Conservation (phyloP, 2,329 filamentous ascomycete genomes). For the Penicillium vulpinum region DNA sequence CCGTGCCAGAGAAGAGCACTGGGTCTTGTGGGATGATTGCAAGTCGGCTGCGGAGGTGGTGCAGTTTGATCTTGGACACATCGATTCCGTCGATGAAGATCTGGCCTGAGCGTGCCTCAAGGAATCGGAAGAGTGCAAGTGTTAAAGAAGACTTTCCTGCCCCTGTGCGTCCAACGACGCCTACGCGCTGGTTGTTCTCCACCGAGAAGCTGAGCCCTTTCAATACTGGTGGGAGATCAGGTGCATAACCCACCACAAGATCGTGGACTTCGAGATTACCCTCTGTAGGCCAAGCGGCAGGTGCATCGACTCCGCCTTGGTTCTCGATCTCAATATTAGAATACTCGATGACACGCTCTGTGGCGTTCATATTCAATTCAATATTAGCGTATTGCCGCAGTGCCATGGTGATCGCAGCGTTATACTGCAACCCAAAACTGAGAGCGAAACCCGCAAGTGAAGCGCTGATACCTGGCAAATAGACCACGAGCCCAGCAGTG, state of each 20-base stretch:
- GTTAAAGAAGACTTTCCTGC: constrained; percentile 38
- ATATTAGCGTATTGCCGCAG: constrained; percentile 69
- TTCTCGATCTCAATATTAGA: constrained; percentile 43
- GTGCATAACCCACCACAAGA: constrained; percentile 70
- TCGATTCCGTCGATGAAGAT: constrained; percentile 35
- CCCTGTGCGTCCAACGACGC: constrained; percentile 37
- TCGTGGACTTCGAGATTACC: constrained; percentile 72
- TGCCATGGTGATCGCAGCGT: constrained; percentile 64
- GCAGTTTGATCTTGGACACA: constrained; percentile 51
- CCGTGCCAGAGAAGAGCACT: constrained; percentile 75
- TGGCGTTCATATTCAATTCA: constrained; percentile 55
- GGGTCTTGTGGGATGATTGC: constrained; percentile 84
- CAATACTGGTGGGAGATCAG: constrained; percentile 58
- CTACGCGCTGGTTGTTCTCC: constrained; percentile 30
- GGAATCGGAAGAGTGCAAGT: constrained; percentile 33
- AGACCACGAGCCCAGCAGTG: constrained; percentile 65
- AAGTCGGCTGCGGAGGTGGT: constrained; percentile 69
- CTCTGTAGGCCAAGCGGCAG: constrained; percentile 45
- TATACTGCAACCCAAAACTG: constrained; percentile 71
- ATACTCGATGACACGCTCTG: constrained; percentile 54
- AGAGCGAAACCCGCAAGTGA: constrained; percentile 74
- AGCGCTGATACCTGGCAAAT: constrained; percentile 63
- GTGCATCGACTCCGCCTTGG: constrained; percentile 25
- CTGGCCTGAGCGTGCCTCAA: constrained; percentile 27
- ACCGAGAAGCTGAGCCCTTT: constrained; percentile 28